Evolutionary conservation across 2,329 filamentous ascomycete genomes (phyloP).

Genomic region (Pseudomassariella vexata): DNA sequence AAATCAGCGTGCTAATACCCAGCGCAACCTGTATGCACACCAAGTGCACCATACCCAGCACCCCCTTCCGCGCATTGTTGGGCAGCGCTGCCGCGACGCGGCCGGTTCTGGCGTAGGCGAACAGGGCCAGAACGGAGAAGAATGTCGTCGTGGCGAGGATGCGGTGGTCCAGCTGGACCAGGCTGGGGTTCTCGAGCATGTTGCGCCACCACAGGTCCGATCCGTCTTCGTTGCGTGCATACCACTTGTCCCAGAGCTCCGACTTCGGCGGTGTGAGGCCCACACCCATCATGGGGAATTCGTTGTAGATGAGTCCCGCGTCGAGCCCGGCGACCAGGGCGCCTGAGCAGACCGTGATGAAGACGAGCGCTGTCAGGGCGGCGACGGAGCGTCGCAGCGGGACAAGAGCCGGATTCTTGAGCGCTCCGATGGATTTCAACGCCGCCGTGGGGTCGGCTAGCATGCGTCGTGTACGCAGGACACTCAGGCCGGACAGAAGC

Average conservation of each 20-base stretch:
- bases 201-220: conserved; percentile 95
- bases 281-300: conserved; percentile 92
- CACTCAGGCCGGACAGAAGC: conserved; percentile 80
- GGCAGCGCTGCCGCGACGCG: conserved; percentile 55
- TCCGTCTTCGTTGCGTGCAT: conserved; percentile 70
- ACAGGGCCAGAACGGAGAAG: conserved; percentile 71
- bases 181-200: conserved; percentile 91
- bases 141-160: conserved; percentile 89
- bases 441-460: conserved; percentile 61
- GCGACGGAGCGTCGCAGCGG: conserved; percentile 69
- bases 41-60: conserved; percentile 76
- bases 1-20: conserved; percentile 86
- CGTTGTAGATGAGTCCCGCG: conserved; percentile 96
- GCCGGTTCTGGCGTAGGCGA: conserved; percentile 70
- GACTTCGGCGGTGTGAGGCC: conserved; percentile 74
- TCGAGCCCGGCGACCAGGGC: conserved; percentile 92
- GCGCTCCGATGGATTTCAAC: conserved; percentile 50
- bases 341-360: conserved; percentile 87
- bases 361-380: conserved; percentile 69
- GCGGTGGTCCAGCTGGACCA: conserved; percentile 93
- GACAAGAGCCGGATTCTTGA: conserved; percentile 63
- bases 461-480: conserved; percentile 72
- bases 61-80: conserved; percentile 57
- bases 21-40: conserved; percentile 76
- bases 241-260: conserved; percentile 82